Percentiles rank a stretch among this genome's conserved stretches.
Conservation (phyloP, 305 asterid genomes). For the Fraxinus dipetala region DNA sequence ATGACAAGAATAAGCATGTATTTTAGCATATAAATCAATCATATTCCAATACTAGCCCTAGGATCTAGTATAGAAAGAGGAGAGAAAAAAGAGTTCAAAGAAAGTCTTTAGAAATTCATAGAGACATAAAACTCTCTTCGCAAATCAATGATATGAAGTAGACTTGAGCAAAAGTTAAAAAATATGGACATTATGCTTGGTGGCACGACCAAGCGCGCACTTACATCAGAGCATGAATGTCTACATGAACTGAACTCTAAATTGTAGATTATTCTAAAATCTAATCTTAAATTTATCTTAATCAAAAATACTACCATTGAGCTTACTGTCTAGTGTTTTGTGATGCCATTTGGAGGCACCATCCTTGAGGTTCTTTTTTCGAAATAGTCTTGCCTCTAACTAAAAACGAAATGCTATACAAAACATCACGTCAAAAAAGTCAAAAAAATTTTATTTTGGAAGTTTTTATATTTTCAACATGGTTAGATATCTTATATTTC, state of each 20-base stretch:
- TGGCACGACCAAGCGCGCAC: background rate
- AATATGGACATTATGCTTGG: background rate
- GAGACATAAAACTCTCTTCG: background rate
- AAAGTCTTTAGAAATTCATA: background rate
- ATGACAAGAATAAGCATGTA: background rate
- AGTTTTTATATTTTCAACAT: background rate
- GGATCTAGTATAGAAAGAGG: background rate
- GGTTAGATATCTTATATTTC: background rate
- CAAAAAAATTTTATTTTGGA: background rate
- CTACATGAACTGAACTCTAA: too few species aligned
- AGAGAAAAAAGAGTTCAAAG: background rate
- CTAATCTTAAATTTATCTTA: too few species aligned
- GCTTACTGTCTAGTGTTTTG: too few species aligned
- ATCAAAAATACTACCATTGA: too few species aligned
- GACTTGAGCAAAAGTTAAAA: background rate
- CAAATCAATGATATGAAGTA: background rate
- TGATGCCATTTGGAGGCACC: background rate
- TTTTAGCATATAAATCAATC: background rate
- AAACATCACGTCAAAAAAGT: background rate
- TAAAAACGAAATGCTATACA: too few species aligned
- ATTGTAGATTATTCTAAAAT: too few species aligned
- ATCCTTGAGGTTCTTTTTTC: background rate
- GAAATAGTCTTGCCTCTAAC: background rate
- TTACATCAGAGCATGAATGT: too few species aligned
- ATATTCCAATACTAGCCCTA: background rate